Evolutionary conservation across 176 grass and related monocot species (phyloP).

Genomic region (Triticum urartu): DNA sequence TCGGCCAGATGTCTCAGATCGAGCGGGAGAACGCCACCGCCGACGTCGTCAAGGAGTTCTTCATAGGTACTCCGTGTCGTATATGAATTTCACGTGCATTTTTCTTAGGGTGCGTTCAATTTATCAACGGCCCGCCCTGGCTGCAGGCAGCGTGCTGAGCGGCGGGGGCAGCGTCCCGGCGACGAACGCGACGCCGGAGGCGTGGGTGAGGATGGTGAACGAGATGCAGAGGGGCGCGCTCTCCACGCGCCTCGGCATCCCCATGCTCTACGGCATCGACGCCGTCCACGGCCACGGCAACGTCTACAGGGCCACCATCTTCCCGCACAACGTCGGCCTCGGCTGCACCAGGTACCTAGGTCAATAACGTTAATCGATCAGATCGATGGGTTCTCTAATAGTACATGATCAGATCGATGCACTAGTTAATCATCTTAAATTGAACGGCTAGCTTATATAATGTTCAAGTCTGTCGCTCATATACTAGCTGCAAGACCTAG

Average conservation of each 20-base stretch:
- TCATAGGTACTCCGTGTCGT: conserved; percentile 21
- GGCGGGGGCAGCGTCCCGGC: conserved; percentile 59
- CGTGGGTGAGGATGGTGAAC: conserved; percentile 54
- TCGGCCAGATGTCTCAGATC: conserved; percentile 68
- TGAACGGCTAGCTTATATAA: background rate
- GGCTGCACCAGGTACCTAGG: conserved; percentile 48
- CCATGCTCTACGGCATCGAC: conserved; percentile 83
- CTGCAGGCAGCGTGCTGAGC: conserved; percentile 60
- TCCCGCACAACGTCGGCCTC: conserved; percentile 79
- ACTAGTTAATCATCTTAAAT: background rate
- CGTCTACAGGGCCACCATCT: conserved; percentile 73
- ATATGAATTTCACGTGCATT: background rate
- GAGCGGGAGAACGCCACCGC: conserved; percentile 52
- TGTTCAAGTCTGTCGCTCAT: background rate
- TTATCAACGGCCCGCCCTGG: background rate
- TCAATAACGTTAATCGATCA: no score
- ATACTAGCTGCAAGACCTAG: background rate
- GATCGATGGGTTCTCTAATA: no score
- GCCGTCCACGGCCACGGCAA: conserved; percentile 83
- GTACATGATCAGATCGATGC: background rate
- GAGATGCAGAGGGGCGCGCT: conserved; percentile 42
- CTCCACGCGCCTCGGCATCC: conserved; percentile 69
- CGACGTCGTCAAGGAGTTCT: conserved; percentile 43
- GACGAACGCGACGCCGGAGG: conserved; percentile 38
- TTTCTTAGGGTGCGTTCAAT: background rate